Percentiles rank a stretch among this genome's conserved stretches.
These are phyloP conservation scores for Calonectria pseudoturangicola DNA, from an alignment of 2,329 filamentous ascomycete species.

Conservation along the genomic window DNA sequence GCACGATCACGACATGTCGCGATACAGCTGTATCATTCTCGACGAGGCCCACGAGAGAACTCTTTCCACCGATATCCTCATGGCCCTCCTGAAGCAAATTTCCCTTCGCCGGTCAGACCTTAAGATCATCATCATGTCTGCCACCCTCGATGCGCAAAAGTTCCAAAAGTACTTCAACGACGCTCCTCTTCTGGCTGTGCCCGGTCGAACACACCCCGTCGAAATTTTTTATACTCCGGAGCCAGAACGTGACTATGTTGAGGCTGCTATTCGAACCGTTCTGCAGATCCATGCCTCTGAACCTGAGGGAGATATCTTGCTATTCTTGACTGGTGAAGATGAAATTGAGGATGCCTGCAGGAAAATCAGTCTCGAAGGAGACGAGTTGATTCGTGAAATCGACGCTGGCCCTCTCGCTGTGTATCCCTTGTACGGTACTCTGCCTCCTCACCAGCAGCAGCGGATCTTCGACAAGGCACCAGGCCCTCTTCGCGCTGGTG, in stretches of 20 bases:
- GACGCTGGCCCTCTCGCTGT: slow-evolving; percentile 92
- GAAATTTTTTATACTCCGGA: slow-evolving; percentile 99
- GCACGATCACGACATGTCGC: slow-evolving; percentile 92
- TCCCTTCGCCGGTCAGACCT: slow-evolving; percentile 88
- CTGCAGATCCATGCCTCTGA: slow-evolving; percentile 97
- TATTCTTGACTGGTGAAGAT: slow-evolving; percentile 98
- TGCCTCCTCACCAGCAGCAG: slow-evolving; percentile 95
- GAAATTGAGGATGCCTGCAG: slow-evolving; percentile 98
- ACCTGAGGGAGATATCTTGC: slow-evolving; percentile 90
- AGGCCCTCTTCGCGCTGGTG: slow-evolving; percentile 81
- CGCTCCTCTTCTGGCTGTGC: slow-evolving; percentile 93
- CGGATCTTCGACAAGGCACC: slow-evolving; percentile 95
- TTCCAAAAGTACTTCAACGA: slow-evolving; percentile 98
- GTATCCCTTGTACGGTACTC: slow-evolving; percentile 94
- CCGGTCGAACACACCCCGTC: slow-evolving; percentile 95
- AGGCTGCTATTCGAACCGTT: slow-evolving; percentile 94
- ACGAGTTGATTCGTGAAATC: slow-evolving; percentile 93
- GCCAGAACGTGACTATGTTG: slow-evolving; percentile 96
- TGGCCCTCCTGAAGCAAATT: slow-evolving; percentile 96
- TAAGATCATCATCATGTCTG: slow-evolving; percentile 99
- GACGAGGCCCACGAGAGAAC: slow-evolving; percentile 99
- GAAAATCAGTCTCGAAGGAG: slow-evolving; percentile 92
- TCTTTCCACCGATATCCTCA: slow-evolving; percentile 96
- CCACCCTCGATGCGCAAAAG: slow-evolving; percentile 97
- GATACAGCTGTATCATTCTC: slow-evolving; percentile 98